Base-by-base conservation (phyloP, 192 early-diverging fungal genomes). In the Backusella australiensis region DNA sequence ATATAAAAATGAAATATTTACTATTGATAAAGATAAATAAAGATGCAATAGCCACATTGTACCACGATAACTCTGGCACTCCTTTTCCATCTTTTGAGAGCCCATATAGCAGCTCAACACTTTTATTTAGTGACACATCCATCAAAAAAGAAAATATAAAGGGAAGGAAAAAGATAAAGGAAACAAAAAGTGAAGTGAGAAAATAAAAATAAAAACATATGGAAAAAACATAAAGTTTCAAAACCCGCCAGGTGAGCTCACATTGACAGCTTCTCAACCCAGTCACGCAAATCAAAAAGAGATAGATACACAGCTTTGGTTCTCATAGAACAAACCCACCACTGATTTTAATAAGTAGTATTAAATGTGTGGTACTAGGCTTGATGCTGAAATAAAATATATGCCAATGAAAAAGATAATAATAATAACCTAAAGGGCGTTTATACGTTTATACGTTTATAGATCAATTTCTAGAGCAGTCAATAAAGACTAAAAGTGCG, bases 11-110 rank as follows among this genome's bases (percentile, higher is more conserved):
- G 29, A 49, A 44, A 67, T 34, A 19, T 56, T 74, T 76, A 80
- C 78, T 63, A 34, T 75, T 75, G 11, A 76, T 38, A n/a, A 80
- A 14, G 32, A 80, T 65, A 72, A 80, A 80, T 11, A 44, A 15
- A 15, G 78, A 67, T 8, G 78, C 78, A 72, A 76, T 67, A 21
- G 26, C 71, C 2, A 80, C 75, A 76, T 80, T 80, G 26, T 35
- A 67, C 78, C 78, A 80, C 5, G 73, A 59, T 26, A 80, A 44
- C 4, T 69, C 9, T 29, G 76, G 76, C 15, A 73, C 53, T 23
- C 53, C 14, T n/a, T 34, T 29, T 14, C 56, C 56, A 14, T 29
- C 23, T 63, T 63, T 63, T 63, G 56, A 63, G 11, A 63, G 23
- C 56, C 56, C 56, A 29, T 63, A 12, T 63, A 63, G 23, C 29